Conservation (phyloP, 73 alveolate genomes). For the Blepharisma stoltei region DNA sequence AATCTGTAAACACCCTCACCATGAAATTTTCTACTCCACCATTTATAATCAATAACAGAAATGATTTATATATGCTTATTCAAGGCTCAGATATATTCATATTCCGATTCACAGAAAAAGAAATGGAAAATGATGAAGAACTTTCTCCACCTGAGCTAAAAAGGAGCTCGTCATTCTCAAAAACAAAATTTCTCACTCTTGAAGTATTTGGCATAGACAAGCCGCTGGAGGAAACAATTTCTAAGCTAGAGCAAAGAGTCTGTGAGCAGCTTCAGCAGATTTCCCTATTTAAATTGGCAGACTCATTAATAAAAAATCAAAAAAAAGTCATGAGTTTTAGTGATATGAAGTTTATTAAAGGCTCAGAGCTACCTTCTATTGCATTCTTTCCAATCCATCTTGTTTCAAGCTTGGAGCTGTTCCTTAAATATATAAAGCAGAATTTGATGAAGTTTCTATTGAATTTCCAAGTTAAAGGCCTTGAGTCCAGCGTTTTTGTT, state of each 20-base stretch:
- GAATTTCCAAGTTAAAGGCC: not conserved
- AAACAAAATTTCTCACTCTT: not conserved
- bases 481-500: not conserved
- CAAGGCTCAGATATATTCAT: not conserved
- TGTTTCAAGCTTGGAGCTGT: not conserved
- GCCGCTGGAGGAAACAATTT: not conserved
- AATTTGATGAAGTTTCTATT: not conserved
- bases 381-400: not conserved
- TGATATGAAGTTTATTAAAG: not conserved
- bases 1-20: not conserved
- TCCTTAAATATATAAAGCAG: not conserved
- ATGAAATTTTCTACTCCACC: not conserved
- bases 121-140: too few relatives aligned
- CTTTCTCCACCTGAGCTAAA: not conserved
- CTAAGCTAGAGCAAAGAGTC: not conserved
- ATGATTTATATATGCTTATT: not conserved
- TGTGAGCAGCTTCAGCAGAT: not conserved
- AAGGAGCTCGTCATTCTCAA: not conserved
- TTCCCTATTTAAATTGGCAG: not conserved
- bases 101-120: not conserved
- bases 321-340: not conserved
- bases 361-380: not conserved
- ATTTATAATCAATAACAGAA: not conserved
- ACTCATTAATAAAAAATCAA: not conserved
- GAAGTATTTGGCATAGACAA: not conserved